These are phyloP conservation scores for Beta vulgaris DNA, from an alignment of 148 eudicot species.

Conservation along the genomic window DNA sequence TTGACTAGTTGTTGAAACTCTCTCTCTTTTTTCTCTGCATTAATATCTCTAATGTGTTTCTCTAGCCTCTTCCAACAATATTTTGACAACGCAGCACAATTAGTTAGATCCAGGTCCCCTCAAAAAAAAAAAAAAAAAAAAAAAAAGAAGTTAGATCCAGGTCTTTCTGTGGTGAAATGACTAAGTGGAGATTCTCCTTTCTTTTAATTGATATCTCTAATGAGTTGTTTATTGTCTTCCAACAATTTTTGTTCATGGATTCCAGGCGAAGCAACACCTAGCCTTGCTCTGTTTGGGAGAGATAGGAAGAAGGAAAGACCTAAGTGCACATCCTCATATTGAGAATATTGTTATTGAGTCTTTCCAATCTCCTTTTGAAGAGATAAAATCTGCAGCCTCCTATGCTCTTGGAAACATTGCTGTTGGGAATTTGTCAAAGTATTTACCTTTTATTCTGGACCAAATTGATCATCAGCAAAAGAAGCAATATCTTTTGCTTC, in stretches of 20 bases:
- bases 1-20: background rate
- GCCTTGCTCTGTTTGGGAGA: constrained; percentile 96
- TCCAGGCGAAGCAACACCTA: constrained; percentile 91
- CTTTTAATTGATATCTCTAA: background rate
- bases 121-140: no score
- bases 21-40: background rate
- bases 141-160: no score
- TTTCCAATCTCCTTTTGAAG: constrained; percentile 97
- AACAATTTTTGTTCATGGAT: constrained; percentile 16
- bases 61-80: background rate
- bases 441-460: constrained; percentile 89
- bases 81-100: no score
- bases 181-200: background rate
- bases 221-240: background rate
- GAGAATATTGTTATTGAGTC: constrained; percentile 93
- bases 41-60: background rate
- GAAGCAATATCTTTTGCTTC: constrained; percentile 89
- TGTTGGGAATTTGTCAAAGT: constrained; percentile 87
- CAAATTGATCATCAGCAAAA: constrained; percentile 98
- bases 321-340: constrained; percentile 86
- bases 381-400: constrained; percentile 94
- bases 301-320: constrained; percentile 90
- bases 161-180: background rate
- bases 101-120: no score
- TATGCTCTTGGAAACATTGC: constrained; percentile 93